Conservation (phyloP, 768 basidiomycete genomes). For the Hericium coralloides region DNA sequence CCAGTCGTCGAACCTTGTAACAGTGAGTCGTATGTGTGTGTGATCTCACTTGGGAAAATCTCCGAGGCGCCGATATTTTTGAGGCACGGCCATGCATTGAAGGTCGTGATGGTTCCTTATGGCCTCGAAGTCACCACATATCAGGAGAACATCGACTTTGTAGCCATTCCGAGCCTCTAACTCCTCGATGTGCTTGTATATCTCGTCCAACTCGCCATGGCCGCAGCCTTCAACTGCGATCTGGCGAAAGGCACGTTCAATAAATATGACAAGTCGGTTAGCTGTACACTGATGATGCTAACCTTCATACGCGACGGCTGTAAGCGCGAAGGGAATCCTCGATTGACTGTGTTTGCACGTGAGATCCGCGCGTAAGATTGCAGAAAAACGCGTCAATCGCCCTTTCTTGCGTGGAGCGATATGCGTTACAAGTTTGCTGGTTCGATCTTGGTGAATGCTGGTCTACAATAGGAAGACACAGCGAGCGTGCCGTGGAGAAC, state of each 20-base stretch:
- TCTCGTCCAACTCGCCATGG: conserved; percentile 86
- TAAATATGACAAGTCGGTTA: background rate
- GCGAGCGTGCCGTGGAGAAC: too few relatives aligned
- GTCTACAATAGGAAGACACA: too few relatives aligned
- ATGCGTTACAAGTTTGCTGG: too few relatives aligned
- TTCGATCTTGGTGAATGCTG: too few relatives aligned
- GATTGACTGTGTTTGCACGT: too few relatives aligned
- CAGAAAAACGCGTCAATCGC: too few relatives aligned
- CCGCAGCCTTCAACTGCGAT: conserved; percentile 93
- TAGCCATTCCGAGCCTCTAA: conserved; percentile 56
- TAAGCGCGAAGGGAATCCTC: too few relatives aligned
- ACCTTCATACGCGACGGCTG: background rate
- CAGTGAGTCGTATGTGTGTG: background rate
- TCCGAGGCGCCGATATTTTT: conserved; percentile 78
- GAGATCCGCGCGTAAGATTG: too few relatives aligned
- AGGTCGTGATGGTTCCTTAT: conserved; percentile 80
- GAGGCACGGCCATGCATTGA: conserved; percentile 84
- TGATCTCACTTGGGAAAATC: conserved; percentile 65
- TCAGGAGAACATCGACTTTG: conserved; percentile 76
- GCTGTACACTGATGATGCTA: background rate
- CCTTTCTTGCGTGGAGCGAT: too few relatives aligned
- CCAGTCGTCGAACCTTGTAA: background rate
- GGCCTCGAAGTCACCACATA: conserved; percentile 97
- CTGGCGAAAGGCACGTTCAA: conserved; percentile 23
- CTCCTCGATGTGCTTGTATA: conserved; percentile 60